Evolutionary conservation across 1,139 yeast genomes (phyloP), one percentile per base, ranked within the genome.

Genomic region (Zygosaccharomyces sapae): DNA sequence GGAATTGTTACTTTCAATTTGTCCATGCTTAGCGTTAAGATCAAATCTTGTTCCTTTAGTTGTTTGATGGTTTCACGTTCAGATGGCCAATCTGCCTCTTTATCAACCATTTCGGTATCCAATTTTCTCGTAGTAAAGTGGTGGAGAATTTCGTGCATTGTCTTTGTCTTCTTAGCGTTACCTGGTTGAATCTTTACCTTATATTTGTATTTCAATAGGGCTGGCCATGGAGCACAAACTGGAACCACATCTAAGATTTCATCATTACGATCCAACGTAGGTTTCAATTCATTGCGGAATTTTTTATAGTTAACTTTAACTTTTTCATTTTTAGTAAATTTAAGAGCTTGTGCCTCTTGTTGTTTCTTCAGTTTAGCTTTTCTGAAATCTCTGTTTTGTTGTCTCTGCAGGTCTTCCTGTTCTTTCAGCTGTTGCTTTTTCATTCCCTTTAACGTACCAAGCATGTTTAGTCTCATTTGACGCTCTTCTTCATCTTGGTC

Each of bases 401-500:
- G 66, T 51, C 57, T 70, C 58, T 65, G 55, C 58, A 60, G 52
- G 37, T 65, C 66, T 58, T 70, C 70, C 29, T 67, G 70, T 42
- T 68, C 63, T 38, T 65, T 57, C 29, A 68, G 67, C 42, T 70
- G 70, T 41, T 69, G 61, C 59, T 69, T 72, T 54, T 81, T 80
- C 2, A 76, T 72, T 50, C 86, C 88, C 55, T 85, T 86, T 58
- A 84, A 72, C 0, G 95, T 86, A 3, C 97, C 98, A 43, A 92
- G 70, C 1, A 84, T 85, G 50, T 85, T 81, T 86, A 90, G 80
- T 52, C 92, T 76, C 51, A 83, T 59, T 43, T 69, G 62, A 48
- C 89, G 76, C 59, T 92, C 97, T 48, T 87, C 95, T 47, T 88
- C 97, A 62, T 90, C 97, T 66, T 90, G 97, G 52, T 84, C 89